Conservation (phyloP, 306 rosid species). For the Prunus mongolica region DNA sequence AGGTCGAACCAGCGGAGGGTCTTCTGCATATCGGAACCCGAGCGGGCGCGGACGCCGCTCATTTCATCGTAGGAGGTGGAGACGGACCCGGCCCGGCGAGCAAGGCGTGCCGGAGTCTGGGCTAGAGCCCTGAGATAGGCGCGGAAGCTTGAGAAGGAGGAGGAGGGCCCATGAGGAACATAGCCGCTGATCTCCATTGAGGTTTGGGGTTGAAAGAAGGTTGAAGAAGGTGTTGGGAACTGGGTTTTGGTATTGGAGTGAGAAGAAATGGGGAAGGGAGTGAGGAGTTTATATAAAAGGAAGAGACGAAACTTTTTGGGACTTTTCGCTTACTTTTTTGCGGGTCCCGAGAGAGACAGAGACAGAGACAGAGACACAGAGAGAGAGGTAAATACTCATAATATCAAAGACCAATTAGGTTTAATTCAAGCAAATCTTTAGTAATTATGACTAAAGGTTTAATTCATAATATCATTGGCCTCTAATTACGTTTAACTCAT, state of each 20-base stretch:
- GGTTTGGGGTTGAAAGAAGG: neutral
- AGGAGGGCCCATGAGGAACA: neutral
- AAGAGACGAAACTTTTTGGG: no score
- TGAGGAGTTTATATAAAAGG: neutral
- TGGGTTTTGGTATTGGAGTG: no score
- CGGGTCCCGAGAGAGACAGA: no score
- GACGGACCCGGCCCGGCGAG: constrained; percentile 62
- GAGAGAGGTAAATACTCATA: no score
- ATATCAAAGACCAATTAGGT: no score
- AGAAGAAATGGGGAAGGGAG: neutral
- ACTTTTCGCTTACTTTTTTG: no score
- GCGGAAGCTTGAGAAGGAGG: constrained; percentile 61
- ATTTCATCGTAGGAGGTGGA: constrained; percentile 74
- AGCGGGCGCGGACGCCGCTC: constrained; percentile 50
- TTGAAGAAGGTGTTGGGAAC: no score
- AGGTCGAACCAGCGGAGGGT: constrained; percentile 85
- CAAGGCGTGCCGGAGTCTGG: constrained; percentile 62
- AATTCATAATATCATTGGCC: no score
- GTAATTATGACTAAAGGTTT: no score
- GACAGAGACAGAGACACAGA: no score
- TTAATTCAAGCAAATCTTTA: no score
- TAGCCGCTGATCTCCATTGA: constrained; percentile 33
- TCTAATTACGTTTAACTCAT: no score
- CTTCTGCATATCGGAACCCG: constrained; percentile 63
- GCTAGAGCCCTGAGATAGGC: constrained; percentile 61